Conservation (phyloP, 768 basidiomycete genomes). For the Scleroderma bovista region DNA sequence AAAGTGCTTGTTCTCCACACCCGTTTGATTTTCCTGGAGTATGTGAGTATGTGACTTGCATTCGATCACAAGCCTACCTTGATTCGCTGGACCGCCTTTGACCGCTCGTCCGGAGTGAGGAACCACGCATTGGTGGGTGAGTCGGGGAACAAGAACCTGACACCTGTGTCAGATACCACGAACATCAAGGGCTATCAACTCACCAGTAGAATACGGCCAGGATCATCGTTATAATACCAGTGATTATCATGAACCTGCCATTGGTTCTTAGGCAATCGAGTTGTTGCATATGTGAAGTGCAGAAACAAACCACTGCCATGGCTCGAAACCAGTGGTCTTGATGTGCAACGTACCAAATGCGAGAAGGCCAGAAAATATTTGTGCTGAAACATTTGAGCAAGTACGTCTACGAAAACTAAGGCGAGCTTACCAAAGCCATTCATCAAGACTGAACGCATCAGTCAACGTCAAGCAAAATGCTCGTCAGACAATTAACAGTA, state of each 20-base stretch:
- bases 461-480: not conserved
- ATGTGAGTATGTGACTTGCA: not conserved
- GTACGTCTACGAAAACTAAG: not conserved
- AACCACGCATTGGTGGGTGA: constrained; percentile 75
- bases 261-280: not conserved
- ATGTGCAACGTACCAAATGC: constrained; percentile 66
- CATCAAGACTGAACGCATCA: constrained; percentile 51
- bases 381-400: constrained; percentile 38
- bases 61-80: constrained; percentile 37
- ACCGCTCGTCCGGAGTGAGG: constrained; percentile 58
- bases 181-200: constrained; percentile 3
- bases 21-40: constrained; percentile 65
- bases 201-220: constrained; percentile 53
- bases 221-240: constrained; percentile 52
- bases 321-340: constrained; percentile 47
- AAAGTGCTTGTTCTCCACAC: constrained; percentile 77
- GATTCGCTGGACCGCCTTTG: constrained; percentile 57
- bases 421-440: constrained; percentile 54
- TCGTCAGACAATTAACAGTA: not conserved
- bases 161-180: not conserved
- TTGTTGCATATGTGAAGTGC: not conserved
- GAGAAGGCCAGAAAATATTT: constrained; percentile 65
- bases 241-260: constrained; percentile 63
- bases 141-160: constrained; percentile 66
- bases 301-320: constrained; percentile 61